phyloP scores from a whole-genome alignment of 2,329 filamentous ascomycete genomes.

The Pseudogymnoascus sp. region DNA sequence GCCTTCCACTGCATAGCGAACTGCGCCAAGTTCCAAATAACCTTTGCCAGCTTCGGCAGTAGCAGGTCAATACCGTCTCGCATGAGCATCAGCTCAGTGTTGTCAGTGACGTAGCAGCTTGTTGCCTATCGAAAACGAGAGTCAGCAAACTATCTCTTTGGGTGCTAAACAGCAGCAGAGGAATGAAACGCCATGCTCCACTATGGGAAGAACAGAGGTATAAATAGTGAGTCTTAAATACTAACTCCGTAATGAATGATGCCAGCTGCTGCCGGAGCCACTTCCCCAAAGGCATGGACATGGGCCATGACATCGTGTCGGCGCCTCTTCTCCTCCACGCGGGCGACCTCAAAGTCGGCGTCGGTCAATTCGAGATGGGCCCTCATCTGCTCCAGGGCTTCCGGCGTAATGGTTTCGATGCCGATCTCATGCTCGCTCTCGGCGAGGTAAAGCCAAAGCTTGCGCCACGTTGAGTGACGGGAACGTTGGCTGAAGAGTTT shows the following conservation, averaged over 20 bases:
- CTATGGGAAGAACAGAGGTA: slow-evolving; percentile 31
- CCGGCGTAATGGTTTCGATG: slow-evolving; percentile 56
- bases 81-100: slow-evolving; percentile 70
- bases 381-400: slow-evolving; percentile 71
- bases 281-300: slow-evolving; percentile 66
- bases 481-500: slow-evolving; percentile 71
- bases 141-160: slow-evolving; percentile 9
- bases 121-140: slow-evolving; percentile 23
- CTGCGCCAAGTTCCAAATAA: slow-evolving; percentile 62
- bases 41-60: slow-evolving; percentile 67
- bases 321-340: slow-evolving; percentile 66
- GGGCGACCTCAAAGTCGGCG: slow-evolving; percentile 65
- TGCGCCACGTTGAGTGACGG: slow-evolving; percentile 70
- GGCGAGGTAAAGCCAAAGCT: slow-evolving; percentile 78
- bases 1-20: slow-evolving; percentile 70
- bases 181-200: slow-evolving; percentile 18
- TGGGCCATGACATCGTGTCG: slow-evolving; percentile 59
- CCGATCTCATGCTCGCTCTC: slow-evolving; percentile 76
- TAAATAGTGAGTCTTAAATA: slow-evolving; percentile 32
- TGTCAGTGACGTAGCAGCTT: slow-evolving; percentile 59
- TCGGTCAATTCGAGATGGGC: slow-evolving; percentile 68
- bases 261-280: slow-evolving; percentile 68
- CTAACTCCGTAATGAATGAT: slow-evolving; percentile 65
- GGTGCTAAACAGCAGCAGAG: slow-evolving; percentile 9
- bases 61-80: slow-evolving; percentile 68